phyloP scores from a whole-genome alignment of 176 grass and related monocot genomes.

The Phoenix dactylifera region DNA sequence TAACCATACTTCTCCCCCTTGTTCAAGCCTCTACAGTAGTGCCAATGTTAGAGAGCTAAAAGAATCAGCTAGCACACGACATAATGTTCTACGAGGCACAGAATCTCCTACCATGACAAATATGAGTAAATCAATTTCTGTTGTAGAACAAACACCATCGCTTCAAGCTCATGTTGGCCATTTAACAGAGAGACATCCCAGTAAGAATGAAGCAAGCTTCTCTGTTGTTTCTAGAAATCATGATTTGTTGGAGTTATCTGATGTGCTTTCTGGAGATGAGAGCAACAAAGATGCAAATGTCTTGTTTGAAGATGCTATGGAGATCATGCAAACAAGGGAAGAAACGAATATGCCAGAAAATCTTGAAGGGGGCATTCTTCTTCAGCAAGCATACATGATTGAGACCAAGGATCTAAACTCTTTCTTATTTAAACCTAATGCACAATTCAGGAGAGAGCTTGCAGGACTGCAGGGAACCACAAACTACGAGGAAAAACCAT shows the following conservation, averaged over 20 bases:
- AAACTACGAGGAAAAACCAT: conserved; percentile 51
- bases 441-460: conserved; percentile 51
- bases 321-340: conserved; percentile 43
- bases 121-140: conserved; percentile 1
- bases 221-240: conserved; percentile 22
- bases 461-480: conserved; percentile 35
- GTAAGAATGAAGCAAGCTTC: conserved; percentile 21
- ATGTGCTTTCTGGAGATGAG: neutral
- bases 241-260: conserved; percentile 13
- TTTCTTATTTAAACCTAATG: conserved; percentile 55
- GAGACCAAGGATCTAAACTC: conserved; percentile 59
- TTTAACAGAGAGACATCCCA: neutral
- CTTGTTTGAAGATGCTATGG: conserved; percentile 61
- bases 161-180: neutral
- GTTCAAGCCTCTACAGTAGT: conserved; percentile 22
- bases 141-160: neutral
- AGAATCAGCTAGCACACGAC: conserved; percentile 7
- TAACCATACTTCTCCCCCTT: conserved; percentile 22
- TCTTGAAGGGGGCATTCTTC: conserved; percentile 36
- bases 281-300: conserved; percentile 22
- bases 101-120: conserved; percentile 21
- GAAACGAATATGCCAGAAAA: conserved; percentile 41
- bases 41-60: conserved; percentile 17
- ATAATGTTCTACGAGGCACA: neutral
- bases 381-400: conserved; percentile 52